Evolutionary conservation across 2,329 filamentous ascomycete species (phyloP).

Genomic region (Penicillium polonicum): DNA sequence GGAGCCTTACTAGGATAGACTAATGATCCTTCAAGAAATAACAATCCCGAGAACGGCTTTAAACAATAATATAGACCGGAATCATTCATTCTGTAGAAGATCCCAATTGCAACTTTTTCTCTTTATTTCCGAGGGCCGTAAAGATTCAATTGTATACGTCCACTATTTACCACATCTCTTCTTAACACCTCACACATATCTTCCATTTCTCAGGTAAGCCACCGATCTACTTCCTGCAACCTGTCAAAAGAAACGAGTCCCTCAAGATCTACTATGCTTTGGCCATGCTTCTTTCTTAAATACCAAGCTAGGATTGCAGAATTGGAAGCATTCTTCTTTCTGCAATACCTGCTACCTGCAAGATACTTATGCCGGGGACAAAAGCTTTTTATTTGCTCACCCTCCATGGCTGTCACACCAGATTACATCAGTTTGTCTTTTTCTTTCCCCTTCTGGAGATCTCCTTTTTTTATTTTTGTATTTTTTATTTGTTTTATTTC

Average conservation of each 20-base stretch:
- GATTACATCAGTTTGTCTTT: constrained; percentile 27
- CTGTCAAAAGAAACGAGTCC: constrained; percentile 5
- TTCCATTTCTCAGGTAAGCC: constrained; percentile 13
- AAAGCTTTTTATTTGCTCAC: constrained; percentile 12
- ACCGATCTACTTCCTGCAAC: constrained; percentile 4
- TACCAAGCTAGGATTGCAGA: constrained; percentile 18
- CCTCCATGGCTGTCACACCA: constrained; percentile 14
- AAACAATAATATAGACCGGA: background rate
- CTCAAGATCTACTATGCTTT: background rate
- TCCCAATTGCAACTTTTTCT: constrained; percentile 1
- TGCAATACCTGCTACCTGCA: constrained; percentile 24
- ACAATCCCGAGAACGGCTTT: background rate
- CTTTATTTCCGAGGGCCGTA: background rate
- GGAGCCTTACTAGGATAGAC: constrained; percentile 7
- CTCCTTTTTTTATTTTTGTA: background rate
- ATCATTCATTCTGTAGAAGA: background rate
- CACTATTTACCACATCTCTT: background rate
- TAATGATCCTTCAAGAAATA: background rate
- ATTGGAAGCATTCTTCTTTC: constrained; percentile 15
- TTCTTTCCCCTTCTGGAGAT: constrained; percentile 12
- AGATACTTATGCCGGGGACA: constrained; percentile 12
- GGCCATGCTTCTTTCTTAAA: background rate
- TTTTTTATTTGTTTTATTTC: background rate
- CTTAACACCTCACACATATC: background rate
- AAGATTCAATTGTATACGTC: background rate